Evolutionary conservation across 768 basidiomycete species (phyloP).

Genomic region (Calocybe cyanea): DNA sequence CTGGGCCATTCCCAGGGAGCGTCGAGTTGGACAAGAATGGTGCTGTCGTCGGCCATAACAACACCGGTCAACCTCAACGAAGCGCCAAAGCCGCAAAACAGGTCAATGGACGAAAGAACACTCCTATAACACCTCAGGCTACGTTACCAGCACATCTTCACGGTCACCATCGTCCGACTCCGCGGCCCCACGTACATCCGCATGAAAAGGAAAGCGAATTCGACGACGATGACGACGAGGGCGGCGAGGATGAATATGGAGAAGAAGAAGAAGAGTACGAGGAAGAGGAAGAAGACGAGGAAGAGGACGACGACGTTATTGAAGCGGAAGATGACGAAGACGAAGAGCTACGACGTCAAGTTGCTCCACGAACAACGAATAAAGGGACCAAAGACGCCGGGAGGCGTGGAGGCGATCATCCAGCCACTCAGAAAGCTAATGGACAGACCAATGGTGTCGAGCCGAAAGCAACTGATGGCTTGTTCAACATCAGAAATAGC

Average conservation of each 20-base stretch:
- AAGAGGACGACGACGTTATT: conserved; percentile 56
- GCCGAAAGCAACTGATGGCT: conserved; percentile 39
- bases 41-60: conserved; percentile 42
- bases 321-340: conserved; percentile 50
- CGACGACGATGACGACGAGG: conserved; percentile 50
- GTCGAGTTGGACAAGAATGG: conserved; percentile 96
- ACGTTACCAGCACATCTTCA: conserved; percentile 15
- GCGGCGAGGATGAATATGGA: conserved; percentile 36
- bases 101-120: conserved; percentile 16
- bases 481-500: conserved; percentile 77
- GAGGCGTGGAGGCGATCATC: conserved; percentile 15
- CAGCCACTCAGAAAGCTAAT: conserved; percentile 17
- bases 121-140: conserved; percentile 9
- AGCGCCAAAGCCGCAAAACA: conserved; percentile 10
- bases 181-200: conserved; percentile 36
- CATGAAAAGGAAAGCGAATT: conserved; percentile 73
- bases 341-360: conserved; percentile 10
- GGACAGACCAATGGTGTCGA: conserved; percentile 15
- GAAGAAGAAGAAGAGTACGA: conserved; percentile 36
- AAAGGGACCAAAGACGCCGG: conserved; percentile 13
- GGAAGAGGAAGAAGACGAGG: conserved; percentile 44
- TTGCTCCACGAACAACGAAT: conserved; percentile 3
- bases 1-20: conserved; percentile 97
- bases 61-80: conserved; percentile 16
- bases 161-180: conserved; percentile 37